A percentile compares a stretch with the other conserved stretches of the same genome.
These are phyloP conservation scores for Lactarius hengduanensis DNA, from an alignment of 768 basidiomycete species.

Conservation along the genomic window DNA sequence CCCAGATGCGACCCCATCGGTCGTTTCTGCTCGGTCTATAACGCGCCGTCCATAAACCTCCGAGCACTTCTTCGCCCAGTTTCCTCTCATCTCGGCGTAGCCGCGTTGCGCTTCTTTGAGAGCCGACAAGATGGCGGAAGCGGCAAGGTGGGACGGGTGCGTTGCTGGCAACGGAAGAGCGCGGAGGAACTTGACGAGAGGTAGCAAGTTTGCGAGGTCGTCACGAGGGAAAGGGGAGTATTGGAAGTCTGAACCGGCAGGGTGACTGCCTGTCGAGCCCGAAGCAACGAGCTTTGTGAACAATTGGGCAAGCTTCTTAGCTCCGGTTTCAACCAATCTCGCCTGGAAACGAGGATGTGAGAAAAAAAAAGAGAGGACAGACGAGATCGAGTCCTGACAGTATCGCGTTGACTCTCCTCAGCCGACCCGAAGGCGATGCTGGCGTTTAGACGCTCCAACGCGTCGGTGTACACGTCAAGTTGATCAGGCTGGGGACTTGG, in stretches of 20 bases:
- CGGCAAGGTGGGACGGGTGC: conserved; percentile 80
- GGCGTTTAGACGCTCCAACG: conserved; percentile 73
- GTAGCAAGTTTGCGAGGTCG: conserved; percentile 52
- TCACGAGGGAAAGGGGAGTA: conserved; percentile 54
- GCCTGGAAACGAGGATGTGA: conserved; percentile 39
- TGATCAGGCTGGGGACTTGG: conserved; percentile 69
- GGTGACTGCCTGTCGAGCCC: conserved; percentile 74
- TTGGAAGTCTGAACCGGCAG: conserved; percentile 55
- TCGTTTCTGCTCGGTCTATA: conserved; percentile 66
- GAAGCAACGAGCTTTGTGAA: conserved; percentile 90
- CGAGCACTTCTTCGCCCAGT: conserved; percentile 72
- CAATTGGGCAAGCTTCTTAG: conserved; percentile 75
- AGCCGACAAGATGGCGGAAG: conserved; percentile 58
- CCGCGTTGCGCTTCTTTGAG: conserved; percentile 77
- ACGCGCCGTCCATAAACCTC: conserved; percentile 69
- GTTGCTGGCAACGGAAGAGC: conserved; percentile 73
- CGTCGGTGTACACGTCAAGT: conserved; percentile 64
- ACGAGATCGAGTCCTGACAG: conserved; percentile 34
- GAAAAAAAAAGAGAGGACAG: neutral
- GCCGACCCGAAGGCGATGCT: conserved; percentile 73
- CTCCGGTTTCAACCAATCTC: conserved; percentile 78
- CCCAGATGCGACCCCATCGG: conserved; percentile 64
- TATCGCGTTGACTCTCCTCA: conserved; percentile 54
- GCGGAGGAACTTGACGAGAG: conserved; percentile 68
- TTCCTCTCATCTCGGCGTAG: conserved; percentile 84